A percentile compares a stretch with the other conserved stretches of the same genome.
These are phyloP conservation scores for Aspergillus ibericus DNA, from an alignment of 2,329 filamentous ascomycete genomes.

Conservation along the genomic window DNA sequence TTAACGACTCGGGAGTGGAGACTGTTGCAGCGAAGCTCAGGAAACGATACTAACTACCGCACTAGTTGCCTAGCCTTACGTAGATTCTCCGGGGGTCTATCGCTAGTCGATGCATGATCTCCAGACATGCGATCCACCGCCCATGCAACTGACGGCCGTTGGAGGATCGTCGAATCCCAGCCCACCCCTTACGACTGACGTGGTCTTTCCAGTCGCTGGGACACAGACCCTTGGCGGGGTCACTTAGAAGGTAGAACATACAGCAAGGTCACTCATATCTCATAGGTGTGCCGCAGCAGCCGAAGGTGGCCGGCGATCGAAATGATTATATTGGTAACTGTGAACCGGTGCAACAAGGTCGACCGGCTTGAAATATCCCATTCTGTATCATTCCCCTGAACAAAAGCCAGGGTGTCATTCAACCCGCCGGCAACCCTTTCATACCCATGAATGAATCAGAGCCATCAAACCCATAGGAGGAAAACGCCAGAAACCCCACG, in stretches of 20 bases:
- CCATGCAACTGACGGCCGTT: background rate
- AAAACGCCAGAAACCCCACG: constrained; percentile 44
- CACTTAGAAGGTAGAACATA: background rate
- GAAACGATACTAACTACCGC: constrained; percentile 4
- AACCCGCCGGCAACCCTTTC: constrained; percentile 29
- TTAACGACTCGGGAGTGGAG: constrained; percentile 12
- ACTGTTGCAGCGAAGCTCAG: constrained; percentile 5
- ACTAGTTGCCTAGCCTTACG: constrained; percentile 9
- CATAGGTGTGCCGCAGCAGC: constrained; percentile 20
- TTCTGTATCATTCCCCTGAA: constrained; percentile 22
- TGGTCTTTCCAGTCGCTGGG: background rate
- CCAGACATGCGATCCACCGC: constrained; percentile 2
- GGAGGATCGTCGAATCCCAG: background rate
- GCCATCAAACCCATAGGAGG: constrained; percentile 36
- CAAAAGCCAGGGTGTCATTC: constrained; percentile 23
- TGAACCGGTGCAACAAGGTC: constrained; percentile 17
- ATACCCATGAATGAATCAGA: constrained; percentile 29
- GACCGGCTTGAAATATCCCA: constrained; percentile 23
- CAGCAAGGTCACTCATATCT: constrained; percentile 1
- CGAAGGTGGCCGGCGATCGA: constrained; percentile 18
- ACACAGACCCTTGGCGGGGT: background rate
- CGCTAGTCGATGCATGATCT: constrained; percentile 8
- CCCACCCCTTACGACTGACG: background rate
- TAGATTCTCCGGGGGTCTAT: constrained; percentile 5
- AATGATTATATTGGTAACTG: constrained; percentile 26